Evolutionary conservation across 2,329 filamentous ascomycete species (phyloP).

Genomic region (Nemania serpens): DNA sequence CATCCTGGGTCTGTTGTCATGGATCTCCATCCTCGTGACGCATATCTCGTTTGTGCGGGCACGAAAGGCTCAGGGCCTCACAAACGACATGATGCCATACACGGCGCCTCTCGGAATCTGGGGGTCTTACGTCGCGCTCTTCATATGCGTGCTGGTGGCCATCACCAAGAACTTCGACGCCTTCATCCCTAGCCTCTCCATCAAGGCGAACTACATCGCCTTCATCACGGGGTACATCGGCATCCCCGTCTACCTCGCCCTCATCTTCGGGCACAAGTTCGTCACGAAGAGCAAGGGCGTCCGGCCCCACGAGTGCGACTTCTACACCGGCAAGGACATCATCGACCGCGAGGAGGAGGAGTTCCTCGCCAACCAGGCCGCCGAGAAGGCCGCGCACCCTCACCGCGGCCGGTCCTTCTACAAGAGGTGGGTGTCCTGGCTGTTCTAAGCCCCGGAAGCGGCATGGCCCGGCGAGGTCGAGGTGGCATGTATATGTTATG

Average conservation of each 20-base stretch:
- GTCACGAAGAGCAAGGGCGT: constrained; percentile 58
- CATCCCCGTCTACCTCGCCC: constrained; percentile 72
- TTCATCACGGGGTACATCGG: constrained; percentile 80
- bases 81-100: constrained; percentile 62
- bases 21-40: constrained; percentile 70
- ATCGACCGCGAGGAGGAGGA: constrained; percentile 75
- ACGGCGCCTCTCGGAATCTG: constrained; percentile 71
- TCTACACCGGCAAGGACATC: constrained; percentile 73
- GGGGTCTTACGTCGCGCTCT: constrained; percentile 70
- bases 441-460: constrained; percentile 65
- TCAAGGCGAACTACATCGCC: constrained; percentile 61
- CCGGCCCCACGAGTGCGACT: constrained; percentile 64
- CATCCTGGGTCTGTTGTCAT: constrained; percentile 68
- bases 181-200: constrained; percentile 59
- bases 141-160: constrained; percentile 73
- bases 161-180: constrained; percentile 83
- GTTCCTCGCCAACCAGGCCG: constrained; percentile 63
- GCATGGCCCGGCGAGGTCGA: too few relatives aligned
- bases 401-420: constrained; percentile 58
- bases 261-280: constrained; percentile 72
- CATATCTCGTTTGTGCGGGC: constrained; percentile 70
- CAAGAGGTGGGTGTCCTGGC: constrained; percentile 61
- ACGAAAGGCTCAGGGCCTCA: constrained; percentile 63
- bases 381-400: constrained; percentile 39
- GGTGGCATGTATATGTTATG: neutral